Evolutionary conservation across 176 grass and related monocot genomes (phyloP), one percentile per base, ranked within the genome.

Genomic region (Oryza glumipatula): DNA sequence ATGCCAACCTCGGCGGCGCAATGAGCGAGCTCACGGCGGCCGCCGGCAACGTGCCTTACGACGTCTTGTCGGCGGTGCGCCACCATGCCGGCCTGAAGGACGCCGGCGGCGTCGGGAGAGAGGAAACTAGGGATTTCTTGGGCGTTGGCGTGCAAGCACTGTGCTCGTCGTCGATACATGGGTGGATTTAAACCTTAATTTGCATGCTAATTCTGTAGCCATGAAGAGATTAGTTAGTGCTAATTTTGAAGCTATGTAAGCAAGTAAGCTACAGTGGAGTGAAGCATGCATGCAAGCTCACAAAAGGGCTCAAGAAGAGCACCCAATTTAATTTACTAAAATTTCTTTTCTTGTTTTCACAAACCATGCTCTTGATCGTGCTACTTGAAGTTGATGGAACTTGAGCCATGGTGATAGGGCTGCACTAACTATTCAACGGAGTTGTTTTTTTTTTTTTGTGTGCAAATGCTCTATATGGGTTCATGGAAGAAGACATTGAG

Each of bases 51-150:
- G 52, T 74, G 49, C 86, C 85, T 12, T 88, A 90, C 79, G 94
- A 88, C 74, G 79, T 91, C 6, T 76, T 91, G 19, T 75, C 85
- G 7, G 82, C 82, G 3, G 83, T 83, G 69, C 85, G 83, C 76
- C 81, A 85, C 72, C 81, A 85, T 36, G 79, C 36, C 70, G 70
- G 79, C 11, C 74, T 70, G 54, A 87, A 87, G 81, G 80, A 94
- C 44, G 87, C 68, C 79, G 79, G 51, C 16, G 51, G 58, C 58
- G 3, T 71, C 14, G 87, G 84, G 33, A 70, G 68, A 65, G 95
- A 94, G 47, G 90, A 93, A 68, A 97, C 95, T 26, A 91, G 92
- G 80, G 95, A 97, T 77, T 97, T 97, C 84, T 76, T 97, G 74
- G 95, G 95, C 69, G 95, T 97, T 64, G 95, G 92, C 60, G 68